These are phyloP conservation scores for Kwoniella heveanensis DNA, from an alignment of 768 basidiomycete genomes.

Conservation along the genomic window DNA sequence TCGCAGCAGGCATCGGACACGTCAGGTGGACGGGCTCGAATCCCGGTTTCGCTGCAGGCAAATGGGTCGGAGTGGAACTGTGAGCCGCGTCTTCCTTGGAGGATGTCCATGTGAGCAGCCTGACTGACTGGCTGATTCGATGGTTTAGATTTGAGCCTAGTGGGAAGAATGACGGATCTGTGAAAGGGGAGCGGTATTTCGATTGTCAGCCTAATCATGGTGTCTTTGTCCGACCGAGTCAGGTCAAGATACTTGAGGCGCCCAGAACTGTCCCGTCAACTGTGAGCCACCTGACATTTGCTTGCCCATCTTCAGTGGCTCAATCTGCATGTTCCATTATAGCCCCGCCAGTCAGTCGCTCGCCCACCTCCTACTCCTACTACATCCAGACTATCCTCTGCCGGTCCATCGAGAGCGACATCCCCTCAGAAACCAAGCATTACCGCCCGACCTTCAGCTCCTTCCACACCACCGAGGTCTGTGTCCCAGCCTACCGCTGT, in stretches of 20 bases:
- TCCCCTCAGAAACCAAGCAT: slow-evolving; percentile 21
- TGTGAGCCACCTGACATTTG: slow-evolving; percentile 2
- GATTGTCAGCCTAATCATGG: slow-evolving; percentile 73
- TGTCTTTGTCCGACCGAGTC: slow-evolving; percentile 84
- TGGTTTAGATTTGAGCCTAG: slow-evolving; percentile 58
- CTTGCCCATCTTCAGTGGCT: neutral
- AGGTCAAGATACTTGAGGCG: slow-evolving; percentile 67
- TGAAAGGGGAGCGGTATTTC: slow-evolving; percentile 80
- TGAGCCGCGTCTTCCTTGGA: slow-evolving; percentile 49
- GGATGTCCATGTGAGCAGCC: too few species aligned
- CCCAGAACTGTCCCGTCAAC: slow-evolving; percentile 34
- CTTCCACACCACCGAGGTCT: slow-evolving; percentile 31
- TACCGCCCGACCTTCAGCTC: slow-evolving; percentile 6
- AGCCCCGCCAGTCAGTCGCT: slow-evolving; percentile 22
- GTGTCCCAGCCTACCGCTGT: slow-evolving; percentile 58
- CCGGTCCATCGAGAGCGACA: slow-evolving; percentile 17
- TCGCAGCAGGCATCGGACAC: slow-evolving; percentile 76
- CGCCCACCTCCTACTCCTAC: slow-evolving; percentile 31
- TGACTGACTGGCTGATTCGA: slow-evolving; percentile 14
- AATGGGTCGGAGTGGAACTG: slow-evolving; percentile 94
- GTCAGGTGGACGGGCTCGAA: slow-evolving; percentile 82
- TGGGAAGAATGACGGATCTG: slow-evolving; percentile 95
- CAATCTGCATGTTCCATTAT: neutral
- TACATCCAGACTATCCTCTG: slow-evolving; percentile 15
- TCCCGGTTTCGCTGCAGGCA: slow-evolving; percentile 77